Base-by-base conservation (phyloP, 805 yeast genomes). In the Kregervanrija delftensis region DNA sequence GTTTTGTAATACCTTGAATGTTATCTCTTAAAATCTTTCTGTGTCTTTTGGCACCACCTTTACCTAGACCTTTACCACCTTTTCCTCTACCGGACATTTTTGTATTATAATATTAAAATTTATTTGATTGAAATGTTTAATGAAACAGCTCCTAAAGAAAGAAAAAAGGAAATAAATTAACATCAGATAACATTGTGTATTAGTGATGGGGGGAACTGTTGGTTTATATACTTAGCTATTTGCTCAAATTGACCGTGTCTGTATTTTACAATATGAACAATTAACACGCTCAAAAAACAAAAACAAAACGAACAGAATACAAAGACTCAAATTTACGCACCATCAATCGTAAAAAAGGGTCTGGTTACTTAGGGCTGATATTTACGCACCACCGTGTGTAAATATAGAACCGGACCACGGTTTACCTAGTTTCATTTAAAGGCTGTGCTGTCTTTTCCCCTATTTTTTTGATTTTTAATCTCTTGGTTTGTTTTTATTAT, bases 41-140 rank as follows among this genome's bases (percentile, higher is more conserved):
- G 89, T 91, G 99, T 76, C 99, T 89, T 84, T 91, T 91, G 65
- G 99, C 99, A 79, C 99, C 99, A 77, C 97, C 98, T 79, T 93
- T 93, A 68, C 99, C 99, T 65, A 93, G 81, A 77, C 99, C 99
- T 86, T 93, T 93, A 69, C 98, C 99, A 69, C 98, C 98, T 88
- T 93, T 91, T 68, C 99, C 99, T 82, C 97, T 90, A 72, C 98
- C 96, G 71, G 96, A 88, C 96, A 89, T 89, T 67, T 55, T 49
- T 45, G 22, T 28, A 32, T 45, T 77, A 41, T 58, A 41, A 42
- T 52, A 56, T 35, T 51, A 54, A 59, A 55, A 46, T 57, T 51
- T 54, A 50, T 49, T 50, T 48, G 37, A 28, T 39, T 17, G 30
- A 42, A 22, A 22, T 22, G 28, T 22, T 22, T 45, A 43, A 42